Base-by-base conservation (phyloP, 1,284 basidiomycete species). In the Heliocybe sulcata region DNA sequence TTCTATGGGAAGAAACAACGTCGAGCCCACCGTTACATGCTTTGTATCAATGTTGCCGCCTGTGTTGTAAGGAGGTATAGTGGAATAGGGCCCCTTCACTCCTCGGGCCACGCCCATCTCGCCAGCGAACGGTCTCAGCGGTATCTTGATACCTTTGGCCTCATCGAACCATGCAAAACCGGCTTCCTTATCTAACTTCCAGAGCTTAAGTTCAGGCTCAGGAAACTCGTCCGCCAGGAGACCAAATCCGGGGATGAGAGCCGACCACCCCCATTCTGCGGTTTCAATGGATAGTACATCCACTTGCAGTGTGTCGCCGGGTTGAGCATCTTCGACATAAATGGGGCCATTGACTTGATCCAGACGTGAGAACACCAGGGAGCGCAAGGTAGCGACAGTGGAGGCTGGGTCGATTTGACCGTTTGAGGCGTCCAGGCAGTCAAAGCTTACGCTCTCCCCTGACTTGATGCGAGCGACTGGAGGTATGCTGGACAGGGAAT, bases 21-120 rank as follows among this genome's bases (percentile, higher is more conserved):
- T 81, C 20, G 82, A 69, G 0, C 82, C 82, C 16, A 65, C 71
- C 2, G 65, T 73, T 31, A 84, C 53, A 66, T 83, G 77, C 56
- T 75, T 77, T 31, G 82, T 83, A 57, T 84, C 82, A 27, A 84
- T 67, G 61, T 84, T 83, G 1, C 82, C 81, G 1, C 82, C 82
- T 0, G 82, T 84, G 45, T 65, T 69, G 59, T 82, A 83, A 0
- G 82, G 82, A 50, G 82, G 82, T 54, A 84, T 83, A 4, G 81
- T 83, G 22, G 81, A 82, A 60, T 75, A 77, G 26, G 77, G 70
- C 0, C 82, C 82, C 8, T 63, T 62, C 54, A 69, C 67, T 10
- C 72, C 79, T n/a, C 72, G 75, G n/a, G 77, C 82, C 12, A 83
- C 76, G 16, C 82, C 81, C 79, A 85, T 82, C 66, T 84, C 81